Evolutionary conservation across 1,139 yeast species (phyloP).

Genomic region (Scheffersomyces quercinus): DNA sequence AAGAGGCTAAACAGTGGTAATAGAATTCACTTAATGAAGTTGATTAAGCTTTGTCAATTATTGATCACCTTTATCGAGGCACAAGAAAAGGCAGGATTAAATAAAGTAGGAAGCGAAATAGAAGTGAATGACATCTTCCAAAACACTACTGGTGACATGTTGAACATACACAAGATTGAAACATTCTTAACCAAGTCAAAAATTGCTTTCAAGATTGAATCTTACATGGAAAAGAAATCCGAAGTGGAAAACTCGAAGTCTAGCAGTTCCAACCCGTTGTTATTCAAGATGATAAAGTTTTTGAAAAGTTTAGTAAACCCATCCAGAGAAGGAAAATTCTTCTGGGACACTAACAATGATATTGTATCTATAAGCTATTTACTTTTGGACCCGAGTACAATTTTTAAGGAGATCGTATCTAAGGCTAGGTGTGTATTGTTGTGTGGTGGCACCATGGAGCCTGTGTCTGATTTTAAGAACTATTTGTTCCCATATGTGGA

Average conservation of each 20-base stretch:
- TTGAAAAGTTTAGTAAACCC: slow-evolving; percentile 71
- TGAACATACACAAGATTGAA: slow-evolving; percentile 71
- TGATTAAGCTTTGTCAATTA: slow-evolving; percentile 57
- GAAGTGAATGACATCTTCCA: slow-evolving; percentile 52
- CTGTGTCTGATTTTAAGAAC: slow-evolving; percentile 66
- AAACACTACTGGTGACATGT: slow-evolving; percentile 63
- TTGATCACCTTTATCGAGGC: slow-evolving; percentile 46
- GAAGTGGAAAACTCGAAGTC: slow-evolving; percentile 11
- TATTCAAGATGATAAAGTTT: slow-evolving; percentile 68
- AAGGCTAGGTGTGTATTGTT: slow-evolving; percentile 70
- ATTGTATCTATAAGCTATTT: slow-evolving; percentile 58
- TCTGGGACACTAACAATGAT: slow-evolving; percentile 48
- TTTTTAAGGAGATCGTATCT: slow-evolving; percentile 65
- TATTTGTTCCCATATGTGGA: slow-evolving; percentile 63
- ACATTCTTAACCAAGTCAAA: slow-evolving; percentile 66
- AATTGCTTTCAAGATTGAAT: slow-evolving; percentile 82
- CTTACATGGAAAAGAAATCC: slow-evolving; percentile 51
- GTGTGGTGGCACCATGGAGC: slow-evolving; percentile 98
- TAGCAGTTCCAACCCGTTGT: slow-evolving; percentile 50
- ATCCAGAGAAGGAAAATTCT: slow-evolving; percentile 76
- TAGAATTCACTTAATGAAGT: slow-evolving; percentile 65
- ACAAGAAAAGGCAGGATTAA: slow-evolving; percentile 24
- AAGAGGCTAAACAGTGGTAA: slow-evolving; percentile 71
- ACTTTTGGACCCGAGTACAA: slow-evolving; percentile 76
- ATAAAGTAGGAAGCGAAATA: slow-evolving; percentile 56